These are phyloP conservation scores for Plasmodium malariae DNA, from an alignment of 169 alveolate species.

Conservation along the genomic window DNA sequence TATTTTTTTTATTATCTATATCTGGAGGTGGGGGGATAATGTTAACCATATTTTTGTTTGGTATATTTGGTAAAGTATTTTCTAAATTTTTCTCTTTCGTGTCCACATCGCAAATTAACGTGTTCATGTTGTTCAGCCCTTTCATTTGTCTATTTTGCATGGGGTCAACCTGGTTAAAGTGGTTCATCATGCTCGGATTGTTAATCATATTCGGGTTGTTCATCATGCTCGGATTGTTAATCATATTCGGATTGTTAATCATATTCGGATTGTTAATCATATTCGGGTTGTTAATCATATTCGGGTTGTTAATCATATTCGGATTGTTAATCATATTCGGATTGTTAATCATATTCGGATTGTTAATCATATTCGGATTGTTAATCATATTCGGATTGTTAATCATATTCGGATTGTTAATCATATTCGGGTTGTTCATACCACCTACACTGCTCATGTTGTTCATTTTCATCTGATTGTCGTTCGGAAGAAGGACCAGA, in stretches of 20 bases:
- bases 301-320: conserved; percentile 9
- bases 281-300: not conserved
- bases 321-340: conserved; percentile 5
- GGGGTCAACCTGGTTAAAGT: not conserved
- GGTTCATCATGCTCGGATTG: conserved; percentile 2
- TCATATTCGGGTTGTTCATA: not conserved
- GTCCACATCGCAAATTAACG: conserved; percentile 1
- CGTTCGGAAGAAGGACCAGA: conserved; percentile 23
- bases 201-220: not conserved
- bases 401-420: not conserved
- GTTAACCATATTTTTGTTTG: conserved; percentile 11
- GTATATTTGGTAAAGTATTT: not conserved
- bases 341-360: not conserved
- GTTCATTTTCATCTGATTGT: conserved; percentile 15
- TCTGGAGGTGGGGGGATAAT: conserved; percentile 61
- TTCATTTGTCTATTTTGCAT: conserved; percentile 12
- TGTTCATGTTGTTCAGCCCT: not conserved
- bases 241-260: not conserved
- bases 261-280: not conserved
- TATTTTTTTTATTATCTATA: conserved; percentile 27
- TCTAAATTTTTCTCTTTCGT: conserved; percentile 30
- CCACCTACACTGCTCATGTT: not conserved
- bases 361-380: not conserved
- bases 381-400: not conserved
- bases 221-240: conserved; percentile 7